A percentile compares a stretch with the other conserved stretches of the same genome.
These are phyloP conservation scores for Penicillium thymicola DNA, from an alignment of 2,329 filamentous ascomycete species.

Conservation along the genomic window DNA sequence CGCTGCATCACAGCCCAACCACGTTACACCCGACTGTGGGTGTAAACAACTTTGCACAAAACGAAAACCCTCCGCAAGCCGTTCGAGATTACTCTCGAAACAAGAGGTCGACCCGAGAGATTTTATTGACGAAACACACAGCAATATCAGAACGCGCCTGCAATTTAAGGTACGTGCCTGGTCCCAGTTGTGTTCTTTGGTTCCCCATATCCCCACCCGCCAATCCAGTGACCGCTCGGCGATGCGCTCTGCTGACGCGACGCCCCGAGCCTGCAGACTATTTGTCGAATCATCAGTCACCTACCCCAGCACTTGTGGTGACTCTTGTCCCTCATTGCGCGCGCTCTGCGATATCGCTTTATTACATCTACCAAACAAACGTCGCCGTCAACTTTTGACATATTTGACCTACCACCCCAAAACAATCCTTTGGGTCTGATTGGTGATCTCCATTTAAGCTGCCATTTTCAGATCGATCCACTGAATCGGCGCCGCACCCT, in stretches of 20 bases:
- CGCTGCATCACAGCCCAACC: conserved; percentile 48
- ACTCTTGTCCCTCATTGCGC: conserved; percentile 26
- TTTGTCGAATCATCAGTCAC: conserved; percentile 43
- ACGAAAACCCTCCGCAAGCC: conserved; percentile 28
- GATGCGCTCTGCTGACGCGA: conserved; percentile 47
- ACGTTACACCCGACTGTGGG: conserved; percentile 37
- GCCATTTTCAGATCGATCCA: conserved; percentile 5
- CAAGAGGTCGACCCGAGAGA: conserved; percentile 13
- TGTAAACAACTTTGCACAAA: conserved; percentile 33
- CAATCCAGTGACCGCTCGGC: conserved; percentile 42
- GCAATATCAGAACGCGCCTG: conserved; percentile 6
- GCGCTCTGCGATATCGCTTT: conserved; percentile 24
- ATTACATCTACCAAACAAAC: conserved; percentile 24
- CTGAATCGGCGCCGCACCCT: conserved; percentile 18
- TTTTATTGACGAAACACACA: conserved; percentile 15
- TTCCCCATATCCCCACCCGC: conserved; percentile 23
- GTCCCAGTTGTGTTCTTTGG: conserved; percentile 17
- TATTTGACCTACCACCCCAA: conserved; percentile 12
- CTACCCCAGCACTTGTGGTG: conserved; percentile 23
- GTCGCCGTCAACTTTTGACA: conserved; percentile 24
- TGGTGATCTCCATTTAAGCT: conserved; percentile 14
- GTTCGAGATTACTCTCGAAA: conserved; percentile 25
- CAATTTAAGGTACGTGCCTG: conserved; percentile 34
- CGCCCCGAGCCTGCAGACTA: conserved; percentile 39
- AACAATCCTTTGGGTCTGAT: conserved; percentile 18